Conservation (phyloP, 2,329 filamentous ascomycete species). For the Fusarium sulawesiense region DNA sequence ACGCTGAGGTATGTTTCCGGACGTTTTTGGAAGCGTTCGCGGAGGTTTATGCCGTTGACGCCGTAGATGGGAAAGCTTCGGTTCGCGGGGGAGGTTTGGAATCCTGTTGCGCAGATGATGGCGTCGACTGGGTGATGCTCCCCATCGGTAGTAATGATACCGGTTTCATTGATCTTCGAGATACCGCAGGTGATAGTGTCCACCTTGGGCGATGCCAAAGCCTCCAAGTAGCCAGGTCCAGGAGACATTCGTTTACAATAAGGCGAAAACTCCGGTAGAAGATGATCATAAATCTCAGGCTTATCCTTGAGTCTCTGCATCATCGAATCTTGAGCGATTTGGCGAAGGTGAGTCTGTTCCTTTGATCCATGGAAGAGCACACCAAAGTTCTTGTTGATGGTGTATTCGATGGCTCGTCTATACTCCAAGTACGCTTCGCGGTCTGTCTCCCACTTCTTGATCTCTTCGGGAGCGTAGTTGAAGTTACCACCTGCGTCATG, state of each 20-base stretch:
- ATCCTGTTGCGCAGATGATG: constrained; percentile 10
- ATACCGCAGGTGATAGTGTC: constrained; percentile 8
- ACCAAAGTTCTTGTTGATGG: constrained; percentile 19
- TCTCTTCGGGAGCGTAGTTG: background rate
- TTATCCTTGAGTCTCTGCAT: background rate
- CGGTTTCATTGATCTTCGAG: background rate
- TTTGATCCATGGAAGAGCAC: constrained; percentile 2
- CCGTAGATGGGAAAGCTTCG: constrained; percentile 24
- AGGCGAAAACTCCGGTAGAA: constrained; percentile 8
- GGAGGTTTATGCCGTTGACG: background rate
- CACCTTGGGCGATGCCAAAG: constrained; percentile 12
- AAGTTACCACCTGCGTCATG: constrained; percentile 12
- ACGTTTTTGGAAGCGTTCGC: constrained; percentile 16
- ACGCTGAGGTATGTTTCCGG: constrained; percentile 24
- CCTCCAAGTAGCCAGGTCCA: constrained; percentile 12
- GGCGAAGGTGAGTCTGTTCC: background rate
- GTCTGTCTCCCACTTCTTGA: constrained; percentile 4
- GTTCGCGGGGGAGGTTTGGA: constrained; percentile 12
- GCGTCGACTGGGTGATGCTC: constrained; percentile 2
- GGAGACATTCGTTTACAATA: constrained; percentile 23
- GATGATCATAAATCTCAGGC: constrained; percentile 12
- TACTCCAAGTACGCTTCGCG: constrained; percentile 13
- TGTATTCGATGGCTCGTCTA: constrained; percentile 9
- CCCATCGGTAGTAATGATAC: background rate
- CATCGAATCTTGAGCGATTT: constrained; percentile 5